Base-by-base conservation (phyloP, 768 basidiomycete genomes). In the Naganishia friedmannii region DNA sequence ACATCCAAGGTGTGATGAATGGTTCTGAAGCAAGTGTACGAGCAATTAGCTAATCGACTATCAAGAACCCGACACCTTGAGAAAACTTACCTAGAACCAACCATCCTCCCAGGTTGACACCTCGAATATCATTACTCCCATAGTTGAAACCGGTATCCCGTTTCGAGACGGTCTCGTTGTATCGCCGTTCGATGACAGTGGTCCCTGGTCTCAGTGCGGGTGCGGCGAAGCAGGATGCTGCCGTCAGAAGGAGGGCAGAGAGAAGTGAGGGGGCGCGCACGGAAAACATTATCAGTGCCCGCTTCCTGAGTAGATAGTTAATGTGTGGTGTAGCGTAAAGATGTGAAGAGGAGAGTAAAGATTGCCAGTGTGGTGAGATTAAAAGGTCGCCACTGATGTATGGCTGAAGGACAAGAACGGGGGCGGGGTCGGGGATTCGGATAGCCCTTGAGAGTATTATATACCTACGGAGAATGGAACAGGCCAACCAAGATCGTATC, bases 1-100 rank as follows among this genome's bases (percentile, higher is more conserved):
- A 81, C 4, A 81, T 68, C n/a, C 75, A 75, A 6, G 80, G 80
- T 26, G 71, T 79, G 73, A 80, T 79, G 70, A 74, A 80, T 0
- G 78, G 78, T 72, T 80, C 79, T 53, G 76, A 23, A 12, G n/a
- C 45, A 29, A 32, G 21, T 26, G 3, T 7, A 19, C 6, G 23
- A 10, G 55, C 34, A 21, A 51, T 32, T 31, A 48, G 53, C 29
- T 7, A 26, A 19, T 29, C 3, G 26, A 3, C 26, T 60, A 17
- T 3, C 8, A 45, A 32, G 23, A 60, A 21, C 19, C 13, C 8
- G 26, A n/a, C n/a, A 29, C 7, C 6, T 8, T 26, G 17, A 17
- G 12, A 65, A 9, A 32, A 45, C 65, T 34, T 21, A 71, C 70
- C 70, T 26, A 72, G 66, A n/a, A 72, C 51, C 31, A 72, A 39